Conservation (phyloP, 768 basidiomycete species). For the Scleroderma citrinum region DNA sequence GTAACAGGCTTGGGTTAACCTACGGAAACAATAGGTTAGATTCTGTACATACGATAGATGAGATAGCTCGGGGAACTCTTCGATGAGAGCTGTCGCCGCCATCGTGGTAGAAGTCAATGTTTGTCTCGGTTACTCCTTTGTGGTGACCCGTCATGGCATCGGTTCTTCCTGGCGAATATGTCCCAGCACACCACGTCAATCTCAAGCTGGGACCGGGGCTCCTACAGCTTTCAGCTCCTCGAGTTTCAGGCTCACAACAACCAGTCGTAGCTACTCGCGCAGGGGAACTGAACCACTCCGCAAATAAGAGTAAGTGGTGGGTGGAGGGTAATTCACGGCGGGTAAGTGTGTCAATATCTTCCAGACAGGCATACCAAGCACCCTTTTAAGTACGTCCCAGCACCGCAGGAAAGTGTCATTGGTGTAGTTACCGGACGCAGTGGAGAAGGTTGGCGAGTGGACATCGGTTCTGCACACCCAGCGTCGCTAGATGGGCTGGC, state of each 20-base stretch:
- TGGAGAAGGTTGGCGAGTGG: slow-evolving; percentile 90
- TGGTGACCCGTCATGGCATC: slow-evolving; percentile 35
- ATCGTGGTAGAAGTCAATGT: slow-evolving; percentile 2
- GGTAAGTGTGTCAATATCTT: slow-evolving; percentile 41
- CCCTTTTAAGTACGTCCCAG: slow-evolving; percentile 74
- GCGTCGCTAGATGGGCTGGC: slow-evolving; percentile 86
- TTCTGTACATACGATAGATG: slow-evolving; percentile 55
- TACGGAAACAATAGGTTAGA: slow-evolving; percentile 1
- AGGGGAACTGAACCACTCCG: slow-evolving; percentile 61
- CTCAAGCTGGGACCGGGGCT: slow-evolving; percentile 87
- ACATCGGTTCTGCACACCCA: slow-evolving; percentile 84
- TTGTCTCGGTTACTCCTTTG: slow-evolving; percentile 3
- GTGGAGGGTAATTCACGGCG: slow-evolving; percentile 81
- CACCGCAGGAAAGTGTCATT: slow-evolving; percentile 83
- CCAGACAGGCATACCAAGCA: background rate
- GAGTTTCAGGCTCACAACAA: slow-evolving; percentile 31
- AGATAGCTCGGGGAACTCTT: slow-evolving; percentile 70
- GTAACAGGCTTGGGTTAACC: slow-evolving; percentile 1
- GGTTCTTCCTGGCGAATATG: slow-evolving; percentile 75
- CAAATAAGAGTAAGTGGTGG: slow-evolving; percentile 80
- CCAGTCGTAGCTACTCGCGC: slow-evolving; percentile 58
- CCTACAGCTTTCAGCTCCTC: slow-evolving; percentile 39
- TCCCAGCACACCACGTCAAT: slow-evolving; percentile 70
- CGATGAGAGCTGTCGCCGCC: slow-evolving; percentile 38
- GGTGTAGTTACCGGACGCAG: slow-evolving; percentile 74